Base-by-base conservation (phyloP, 345 rosid species). In the Microcos paniculata region DNA sequence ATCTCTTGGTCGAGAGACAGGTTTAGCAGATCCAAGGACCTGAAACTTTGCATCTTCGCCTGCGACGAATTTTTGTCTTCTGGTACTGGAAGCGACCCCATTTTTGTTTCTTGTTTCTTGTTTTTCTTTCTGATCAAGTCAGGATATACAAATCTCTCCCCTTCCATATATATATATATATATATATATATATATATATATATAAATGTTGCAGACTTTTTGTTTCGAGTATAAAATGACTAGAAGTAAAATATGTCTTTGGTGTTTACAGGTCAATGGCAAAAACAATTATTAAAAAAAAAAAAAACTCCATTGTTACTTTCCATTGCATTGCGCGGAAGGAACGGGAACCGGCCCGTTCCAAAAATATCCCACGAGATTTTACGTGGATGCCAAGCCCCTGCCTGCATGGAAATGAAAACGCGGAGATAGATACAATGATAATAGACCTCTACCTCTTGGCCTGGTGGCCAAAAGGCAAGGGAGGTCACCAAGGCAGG, bases 21-120 rank as follows among this genome's bases (percentile, higher is more conserved):
- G 74, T 80, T 85, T 82, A 86, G 81, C 80, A 89, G 72, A 72
- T 94, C 90, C 81, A 94, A 90, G 57, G 98, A 92, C 83, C 97
- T 82, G 83, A 94, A 94, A 3, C 98, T 87, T 10, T 87, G 94
- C 73, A 88, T 88, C 84, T 81, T 88, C 76, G 87, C 77, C 21
- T 86, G 78, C 85, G 76, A 86, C 15, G 94, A 74, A 63, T 19
- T 24, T 58, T 84, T 79, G 81, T 91, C 97, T 63, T 81, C 87
- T 9, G 84, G 83, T 63, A 81, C 87, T 9, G 84, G 83, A 21
- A 90, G 79, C 83, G 87, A 86, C 76, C 87, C 95, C 97, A 94
- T 94, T 35, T 35, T 35, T 35, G 40, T 35, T 70, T 56, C 77
- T 75, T 58, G 67, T 12, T 57, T 26, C 8, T 13, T n/a, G n/a